Evolutionary conservation across 2,329 filamentous ascomycete species (phyloP), one percentile per base, ranked within the genome.

Genomic region (Pseudogymnoascus sp.): DNA sequence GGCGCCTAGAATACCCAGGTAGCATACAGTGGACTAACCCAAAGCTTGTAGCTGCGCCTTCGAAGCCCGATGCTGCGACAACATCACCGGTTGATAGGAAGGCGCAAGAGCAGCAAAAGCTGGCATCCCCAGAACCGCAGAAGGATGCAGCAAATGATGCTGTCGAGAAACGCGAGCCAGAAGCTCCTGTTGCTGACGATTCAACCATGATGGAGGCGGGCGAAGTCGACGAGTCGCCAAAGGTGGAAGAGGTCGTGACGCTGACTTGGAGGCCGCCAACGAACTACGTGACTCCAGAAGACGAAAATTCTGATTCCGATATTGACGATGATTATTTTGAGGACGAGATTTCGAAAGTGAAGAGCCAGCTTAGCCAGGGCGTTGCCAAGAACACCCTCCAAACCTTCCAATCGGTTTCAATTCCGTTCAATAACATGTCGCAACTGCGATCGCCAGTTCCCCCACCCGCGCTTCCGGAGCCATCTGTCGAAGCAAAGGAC

Each of bases 301-400:
- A 63, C 20, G 61, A 62, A 71, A 41, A 61, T 14, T 69, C 68
- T 1, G 67, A 71, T 59, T 67, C 72, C 57, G 70, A 72, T n/a
- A 62, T 72, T 22, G 66, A 67, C 36, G 70, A 72, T 59, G 63
- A 66, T 30, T 72, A 71, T 58, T 72, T 72, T 18, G 70, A 70
- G 57, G 64, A 67, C 25, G 70, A 72, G 57, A 68, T 72, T 37
- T 63, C 67, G 8, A 67, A 66, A 37, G 59, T 68, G 12, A 62
- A 68, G 39, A 62, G 62, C n/a, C 35, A 69, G 47, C 65, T 70
- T 41, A 60, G 9, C n/a, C 35, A 38, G 20, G 57, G 33, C 11
- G 25, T 58, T 37, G 18, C 37, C 18, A 58, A 58, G 35, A 58
- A 38, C n/a, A 38, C 57, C 6, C 8, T 58, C 14, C 33, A 58